Evolutionary conservation across 306 rosid species (phyloP).

Genomic region (Begonia peltatifolia): DNA sequence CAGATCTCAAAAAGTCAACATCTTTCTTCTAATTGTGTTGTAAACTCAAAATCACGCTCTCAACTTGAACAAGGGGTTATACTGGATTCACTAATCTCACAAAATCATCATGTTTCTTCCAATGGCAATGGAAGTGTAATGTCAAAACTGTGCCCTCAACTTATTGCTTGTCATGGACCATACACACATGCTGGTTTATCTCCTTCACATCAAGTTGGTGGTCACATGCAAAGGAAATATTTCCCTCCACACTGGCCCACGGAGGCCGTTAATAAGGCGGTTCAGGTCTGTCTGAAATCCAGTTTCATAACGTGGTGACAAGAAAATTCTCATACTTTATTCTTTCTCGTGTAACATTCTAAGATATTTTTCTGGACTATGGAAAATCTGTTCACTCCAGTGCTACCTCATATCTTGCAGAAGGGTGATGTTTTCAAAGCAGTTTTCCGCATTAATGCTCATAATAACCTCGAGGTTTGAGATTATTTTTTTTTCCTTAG

Average conservation of each 20-base stretch:
- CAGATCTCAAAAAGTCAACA: constrained; percentile 9
- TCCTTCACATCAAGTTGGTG: constrained; percentile 17
- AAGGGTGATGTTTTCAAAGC: constrained; percentile 61
- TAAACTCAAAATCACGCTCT: constrained; percentile 14
- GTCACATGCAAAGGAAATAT: constrained; percentile 18
- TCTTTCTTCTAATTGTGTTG: constrained; percentile 11
- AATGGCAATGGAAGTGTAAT: no score
- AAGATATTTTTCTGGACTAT: constrained; percentile 1
- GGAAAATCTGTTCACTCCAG: not conserved
- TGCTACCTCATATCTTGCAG: constrained; percentile 35
- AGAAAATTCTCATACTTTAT: not conserved
- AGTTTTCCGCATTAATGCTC: constrained; percentile 64
- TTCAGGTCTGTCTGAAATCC: constrained; percentile 39
- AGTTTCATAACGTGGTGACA: not conserved
- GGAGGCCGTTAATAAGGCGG: constrained; percentile 45
- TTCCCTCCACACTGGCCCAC: constrained; percentile 59
- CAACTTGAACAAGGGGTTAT: no score
- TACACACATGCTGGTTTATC: constrained; percentile 18
- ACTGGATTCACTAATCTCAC: no score
- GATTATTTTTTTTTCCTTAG: not conserved
- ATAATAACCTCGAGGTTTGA: constrained; percentile 70
- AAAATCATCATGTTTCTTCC: no score
- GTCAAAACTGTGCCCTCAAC: constrained; percentile 8
- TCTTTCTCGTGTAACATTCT: not conserved
- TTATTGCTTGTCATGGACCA: constrained; percentile 14